phyloP scores from a whole-genome alignment of 208 protist species.

The Crithidia expoeki region DNA sequence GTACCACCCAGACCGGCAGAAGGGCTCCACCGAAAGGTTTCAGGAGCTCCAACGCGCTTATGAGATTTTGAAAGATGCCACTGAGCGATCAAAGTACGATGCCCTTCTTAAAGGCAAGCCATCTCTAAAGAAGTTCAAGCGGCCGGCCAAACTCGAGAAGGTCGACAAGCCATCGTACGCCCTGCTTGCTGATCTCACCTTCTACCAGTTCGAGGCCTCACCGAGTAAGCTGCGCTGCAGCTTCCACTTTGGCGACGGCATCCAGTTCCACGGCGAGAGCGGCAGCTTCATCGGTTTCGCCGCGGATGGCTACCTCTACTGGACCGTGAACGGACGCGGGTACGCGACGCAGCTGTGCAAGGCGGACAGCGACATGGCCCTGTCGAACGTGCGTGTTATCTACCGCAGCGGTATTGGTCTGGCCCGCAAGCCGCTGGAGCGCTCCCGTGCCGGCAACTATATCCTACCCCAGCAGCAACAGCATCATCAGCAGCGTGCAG shows the following conservation, averaged over 20 bases:
- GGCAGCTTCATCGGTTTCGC: slow-evolving; percentile 84
- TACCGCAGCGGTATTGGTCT: slow-evolving; percentile 59
- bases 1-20: slow-evolving; percentile 84
- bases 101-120: slow-evolving; percentile 31
- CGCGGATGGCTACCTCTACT: slow-evolving; percentile 77
- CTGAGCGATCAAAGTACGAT: slow-evolving; percentile 96
- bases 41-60: slow-evolving; percentile 94
- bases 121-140: slow-evolving; percentile 54
- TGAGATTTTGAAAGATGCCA: slow-evolving; percentile 93
- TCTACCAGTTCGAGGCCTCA: slow-evolving; percentile 83
- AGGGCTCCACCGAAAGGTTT: slow-evolving; percentile 77
- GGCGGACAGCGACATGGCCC: slow-evolving; percentile 59
- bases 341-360: slow-evolving; percentile 75
- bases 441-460: slow-evolving; percentile 22
- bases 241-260: slow-evolving; percentile 79
- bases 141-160: slow-evolving; percentile 46
- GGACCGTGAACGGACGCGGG: slow-evolving; percentile 53
- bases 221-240: slow-evolving; percentile 63
- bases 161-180: slow-evolving; percentile 53
- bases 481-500: not conserved
- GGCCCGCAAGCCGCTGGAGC: slow-evolving; percentile 19
- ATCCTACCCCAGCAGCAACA: not conserved
- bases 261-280: slow-evolving; percentile 48
- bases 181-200: slow-evolving; percentile 60
- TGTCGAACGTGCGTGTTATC: slow-evolving; percentile 53